Base-by-base conservation (phyloP, 352 stramenopile genomes). In the Phytophthora nicotianae region DNA sequence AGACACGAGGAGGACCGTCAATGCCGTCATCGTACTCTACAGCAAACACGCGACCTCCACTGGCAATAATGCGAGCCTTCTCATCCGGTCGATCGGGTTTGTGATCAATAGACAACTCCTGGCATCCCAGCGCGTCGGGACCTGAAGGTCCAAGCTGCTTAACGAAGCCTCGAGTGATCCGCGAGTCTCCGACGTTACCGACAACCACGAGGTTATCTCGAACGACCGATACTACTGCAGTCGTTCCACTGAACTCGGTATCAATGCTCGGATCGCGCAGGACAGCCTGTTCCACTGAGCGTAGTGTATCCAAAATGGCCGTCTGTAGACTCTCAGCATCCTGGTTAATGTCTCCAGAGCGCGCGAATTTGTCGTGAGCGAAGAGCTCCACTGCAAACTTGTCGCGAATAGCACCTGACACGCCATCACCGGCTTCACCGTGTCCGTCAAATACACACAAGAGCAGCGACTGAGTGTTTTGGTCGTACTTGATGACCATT, bases 1-100 rank as follows among this genome's bases (percentile, higher is more conserved):
- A 99, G n/a, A 99, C 97, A 63, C 97, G 93, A 35, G 96, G 91
- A 37, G 97, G 97, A 5, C 97, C 97, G 74, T 99, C 96, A 63
- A 99, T 97, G 50, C 97, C 97, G 72, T 99, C 97, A 58, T 99
- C 97, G 68, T 99, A 99, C 77, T 99, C 92, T 21, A 99, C 95
- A 1, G 95, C 93, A 79, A 99, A 99, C 23, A 99, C 97, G 33
- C 97, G 91, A 5, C 97, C 97, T 14, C 97, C 97, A 50, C 89
- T 93, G 0, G 87, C 83, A 55, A 98, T 35, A 67, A 99, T 99
- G 23, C 96, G 90, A 29, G 95, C 89, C 71, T 99, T 98, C 72
- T 99, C 97, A 49, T 89, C 84, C 13, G 97, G 90, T 50, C 86
- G 81, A 63, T 99, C 96, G 0, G 97, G 97, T 67, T 99, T 99